Base-by-base conservation (phyloP, 441 rosid species). In the Eutrema salsugineum region DNA sequence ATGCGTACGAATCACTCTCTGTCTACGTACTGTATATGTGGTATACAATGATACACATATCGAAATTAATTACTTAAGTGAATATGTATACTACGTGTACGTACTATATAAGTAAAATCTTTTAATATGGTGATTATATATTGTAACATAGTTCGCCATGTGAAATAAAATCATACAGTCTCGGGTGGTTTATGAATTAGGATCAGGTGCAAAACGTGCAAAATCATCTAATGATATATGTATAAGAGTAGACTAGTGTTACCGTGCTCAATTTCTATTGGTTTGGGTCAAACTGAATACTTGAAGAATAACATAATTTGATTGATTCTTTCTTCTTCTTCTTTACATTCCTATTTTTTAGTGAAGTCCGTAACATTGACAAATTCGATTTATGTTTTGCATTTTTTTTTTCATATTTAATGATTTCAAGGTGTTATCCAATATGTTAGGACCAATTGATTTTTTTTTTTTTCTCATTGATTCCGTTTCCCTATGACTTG, bases 171-270 rank as follows among this genome's bases (percentile, higher is more conserved):
- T 46, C n/a, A 44, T 33, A 44, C 47, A 11, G 10, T 68, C n/a
- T 33, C 17, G 17, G 55, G 44, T 44, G 22, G 14, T 19, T 68
- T 33, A 33, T 44, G 44, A 67, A 32, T 43, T 55, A 40, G 54
- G 28, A 63, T 44, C 30, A 30, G 39, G 20, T 27, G 51, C 51
- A 16, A 61, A 32, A 63, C 19, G 0, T 47, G 44, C 68, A 58
- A 58, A 58, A 58, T 58, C 47, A 38, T 58, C n/a, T 58, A 57
- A 28, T 58, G 63, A 27, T 35, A 36, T n/a, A n/a, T n/a, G n/a
- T 17, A 9, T 8, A 46, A n/a, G 2, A 36, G 30, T 36, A 58
- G 32, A 38, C 24, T 57, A 43, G 62, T 24, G 28, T 14, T 12
- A 15, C 12, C 14, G 43, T 14, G 8, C 5, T 40, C 16, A 40